Evolutionary conservation across 1,284 basidiomycete genomes (phyloP), one percentile per base, ranked within the genome.

Genomic region (Fomitopsis palustris): DNA sequence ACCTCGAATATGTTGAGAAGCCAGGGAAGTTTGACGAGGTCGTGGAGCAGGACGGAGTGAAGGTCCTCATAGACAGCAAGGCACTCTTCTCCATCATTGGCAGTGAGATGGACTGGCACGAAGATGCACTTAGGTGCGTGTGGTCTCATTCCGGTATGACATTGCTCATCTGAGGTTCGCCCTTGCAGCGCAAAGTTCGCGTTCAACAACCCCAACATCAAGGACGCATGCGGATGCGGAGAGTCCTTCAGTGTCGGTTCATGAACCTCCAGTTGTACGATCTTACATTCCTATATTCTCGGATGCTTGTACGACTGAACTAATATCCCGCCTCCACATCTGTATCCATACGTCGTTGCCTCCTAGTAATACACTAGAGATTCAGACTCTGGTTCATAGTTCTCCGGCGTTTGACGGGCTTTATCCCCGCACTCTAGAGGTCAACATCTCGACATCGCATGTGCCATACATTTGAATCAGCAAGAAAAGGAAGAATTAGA

Each of bases 51-150:
- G 95, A 96, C 66, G 94, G 91, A 7, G 95, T 98, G 31, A 86
- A 83, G 68, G 96, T 99, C 42, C 80, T 99, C 62, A 95, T 99
- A 72, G 97, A 99, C 77, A 92, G 90, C 73, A 98, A 97, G 75
- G 97, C 97, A 25, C 78, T 99, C 64, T 99, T 99, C 75, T 95
- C 92, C 62, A 97, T 99, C 70, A 98, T 99, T 65, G 97, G 97
- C 43, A 96, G 93, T 72, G 91, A 92, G 79, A 99, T 99, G 97
- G 95, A 97, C 72, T 99, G 97, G 97, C 83, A 90, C 63, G 97
- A 99, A 78, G 93, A 95, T 74, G 76, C 86, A 37, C 76, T 98
- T 51, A 95, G 92, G 89, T 90, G 57, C 60, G 82, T 75, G 7
- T 37, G 23, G 37, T 53, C 29, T 25, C 23, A 47, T n/a, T 55